Conservation (phyloP, 2,329 filamentous ascomycete species). For the Xylaria sp. region DNA sequence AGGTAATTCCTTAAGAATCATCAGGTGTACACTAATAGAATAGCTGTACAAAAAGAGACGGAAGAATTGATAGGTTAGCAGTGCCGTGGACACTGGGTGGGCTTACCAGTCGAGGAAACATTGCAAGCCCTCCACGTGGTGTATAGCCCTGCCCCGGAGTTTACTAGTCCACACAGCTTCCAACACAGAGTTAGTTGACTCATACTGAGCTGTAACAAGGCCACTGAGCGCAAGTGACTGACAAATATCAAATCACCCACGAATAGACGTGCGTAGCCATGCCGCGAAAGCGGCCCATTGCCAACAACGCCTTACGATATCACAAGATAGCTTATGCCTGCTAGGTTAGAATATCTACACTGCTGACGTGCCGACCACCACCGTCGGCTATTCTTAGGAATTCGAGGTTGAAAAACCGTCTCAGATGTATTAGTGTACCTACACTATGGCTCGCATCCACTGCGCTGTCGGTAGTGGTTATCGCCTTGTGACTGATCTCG, state of each 20-base stretch:
- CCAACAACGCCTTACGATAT: slow-evolving; percentile 20
- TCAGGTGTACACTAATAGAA: slow-evolving; percentile 1
- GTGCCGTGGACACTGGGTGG: not conserved
- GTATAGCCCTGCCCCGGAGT: slow-evolving; percentile 19
- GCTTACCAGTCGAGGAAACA: not conserved
- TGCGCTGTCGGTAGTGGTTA: not conserved
- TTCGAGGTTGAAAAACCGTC: not conserved
- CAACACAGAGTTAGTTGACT: slow-evolving; percentile 20
- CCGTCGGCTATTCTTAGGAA: slow-evolving; percentile 23
- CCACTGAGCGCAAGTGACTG: slow-evolving; percentile 2
- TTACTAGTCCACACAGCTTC: slow-evolving; percentile 15
- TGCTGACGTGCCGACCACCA: slow-evolving; percentile 16
- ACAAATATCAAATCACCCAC: slow-evolving; percentile 13
- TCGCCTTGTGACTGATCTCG: slow-evolving; percentile 9
- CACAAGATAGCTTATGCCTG: not conserved
- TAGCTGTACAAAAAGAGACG: not conserved
- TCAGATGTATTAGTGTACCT: slow-evolving; percentile 5
- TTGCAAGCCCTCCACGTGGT: slow-evolving; percentile 29
- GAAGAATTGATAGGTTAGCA: not conserved
- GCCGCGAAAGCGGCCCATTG: slow-evolving; percentile 9
- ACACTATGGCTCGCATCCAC: slow-evolving; percentile 4
- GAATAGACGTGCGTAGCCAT: slow-evolving; percentile 13
- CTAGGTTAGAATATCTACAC: too few relatives aligned
- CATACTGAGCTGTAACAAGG: slow-evolving; percentile 21
- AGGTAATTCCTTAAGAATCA: not conserved